Base-by-base conservation (phyloP, 495 filamentous ascomycete genomes). In the Neurospora discreta region DNA sequence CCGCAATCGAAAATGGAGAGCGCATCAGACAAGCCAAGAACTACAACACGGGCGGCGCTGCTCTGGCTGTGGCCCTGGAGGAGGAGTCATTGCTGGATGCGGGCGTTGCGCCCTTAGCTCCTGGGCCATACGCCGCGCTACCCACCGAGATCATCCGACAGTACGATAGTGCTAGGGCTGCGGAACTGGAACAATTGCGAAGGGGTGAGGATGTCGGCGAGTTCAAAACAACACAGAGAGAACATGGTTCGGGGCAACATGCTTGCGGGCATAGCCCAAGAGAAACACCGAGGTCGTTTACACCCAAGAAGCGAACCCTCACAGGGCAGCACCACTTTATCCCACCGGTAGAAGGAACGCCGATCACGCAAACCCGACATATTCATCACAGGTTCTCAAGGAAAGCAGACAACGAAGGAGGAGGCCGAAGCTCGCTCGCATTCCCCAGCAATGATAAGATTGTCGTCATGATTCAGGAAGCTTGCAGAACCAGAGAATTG, bases 41-140 rank as follows among this genome's bases (percentile, higher is more conserved):
- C 39, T 87, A 86, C 74, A 81, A 82, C 70, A 69, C 77, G 9
- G 74, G 75, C 20, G 78, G 78, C 42, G 75, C 68, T 23, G 71
- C 73, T 6, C 58, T 72, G n/a, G 81, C 86, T 5, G 77, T 92
- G 33, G 82, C 92, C 39, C 83, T 92, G 41, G 80, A 81, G 43
- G 80, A 81, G 68, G 77, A 76, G 39, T 60, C 71, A 40, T 43
- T 75, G 18, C 43, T 71, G 44, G 77, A 74, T n/a, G 65, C 71
- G 8, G 69, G 70, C 16, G 74, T 72, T 33, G 33, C 78, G 39
- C 72, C 76, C 18, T 74, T 71, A 73, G 44, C 42, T 18, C 73
- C 73, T 42, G 75, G 70, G 73, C 71, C 72, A 39, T 52, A 70
- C 16, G 71, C 68, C 39, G 70, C 74, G 68, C 67, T 15, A 10